Percentiles rank a stretch among this genome's conserved stretches.
These are phyloP conservation scores for Thelephora ganbajun DNA, from an alignment of 768 basidiomycete genomes.

Conservation along the genomic window DNA sequence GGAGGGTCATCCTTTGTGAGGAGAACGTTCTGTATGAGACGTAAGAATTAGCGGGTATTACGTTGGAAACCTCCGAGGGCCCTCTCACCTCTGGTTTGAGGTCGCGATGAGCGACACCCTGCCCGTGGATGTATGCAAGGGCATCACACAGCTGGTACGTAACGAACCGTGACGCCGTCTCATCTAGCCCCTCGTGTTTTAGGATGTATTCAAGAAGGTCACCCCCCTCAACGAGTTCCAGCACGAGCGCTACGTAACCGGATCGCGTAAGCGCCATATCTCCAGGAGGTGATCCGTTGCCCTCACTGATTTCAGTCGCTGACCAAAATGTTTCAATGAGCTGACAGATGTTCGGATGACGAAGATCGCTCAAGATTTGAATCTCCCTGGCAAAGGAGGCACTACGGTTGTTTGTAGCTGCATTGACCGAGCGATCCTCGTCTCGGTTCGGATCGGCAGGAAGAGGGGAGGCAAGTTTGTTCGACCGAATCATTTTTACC, in stretches of 20 bases:
- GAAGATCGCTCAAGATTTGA: slow-evolving; percentile 57
- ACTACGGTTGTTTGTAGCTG: neutral
- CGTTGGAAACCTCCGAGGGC: slow-evolving; percentile 5
- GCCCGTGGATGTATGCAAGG: slow-evolving; percentile 55
- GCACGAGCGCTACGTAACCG: slow-evolving; percentile 48
- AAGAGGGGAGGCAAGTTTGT: slow-evolving; percentile 24
- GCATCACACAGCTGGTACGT: slow-evolving; percentile 79
- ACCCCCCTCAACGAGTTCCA: slow-evolving; percentile 80
- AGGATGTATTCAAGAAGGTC: slow-evolving; percentile 78
- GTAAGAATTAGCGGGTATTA: neutral
- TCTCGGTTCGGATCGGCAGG: neutral
- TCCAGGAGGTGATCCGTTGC: slow-evolving; percentile 12
- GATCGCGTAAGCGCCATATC: slow-evolving; percentile 13
- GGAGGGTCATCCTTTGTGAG: slow-evolving; percentile 61
- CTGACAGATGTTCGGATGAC: slow-evolving; percentile 74
- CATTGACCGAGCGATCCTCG: neutral
- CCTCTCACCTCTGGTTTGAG: slow-evolving; percentile 66
- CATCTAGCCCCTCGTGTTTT: slow-evolving; percentile 43
- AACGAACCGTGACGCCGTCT: slow-evolving; percentile 48
- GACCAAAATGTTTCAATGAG: slow-evolving; percentile 67
- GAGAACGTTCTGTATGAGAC: slow-evolving; percentile 52
- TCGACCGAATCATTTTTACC: slow-evolving; percentile 71
- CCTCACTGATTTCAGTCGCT: slow-evolving; percentile 42
- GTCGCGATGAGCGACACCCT: slow-evolving; percentile 85
- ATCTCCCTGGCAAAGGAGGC: slow-evolving; percentile 54